These are phyloP conservation scores for Lepidium sativum DNA, from an alignment of 345 rosid genomes.

Conservation along the genomic window DNA sequence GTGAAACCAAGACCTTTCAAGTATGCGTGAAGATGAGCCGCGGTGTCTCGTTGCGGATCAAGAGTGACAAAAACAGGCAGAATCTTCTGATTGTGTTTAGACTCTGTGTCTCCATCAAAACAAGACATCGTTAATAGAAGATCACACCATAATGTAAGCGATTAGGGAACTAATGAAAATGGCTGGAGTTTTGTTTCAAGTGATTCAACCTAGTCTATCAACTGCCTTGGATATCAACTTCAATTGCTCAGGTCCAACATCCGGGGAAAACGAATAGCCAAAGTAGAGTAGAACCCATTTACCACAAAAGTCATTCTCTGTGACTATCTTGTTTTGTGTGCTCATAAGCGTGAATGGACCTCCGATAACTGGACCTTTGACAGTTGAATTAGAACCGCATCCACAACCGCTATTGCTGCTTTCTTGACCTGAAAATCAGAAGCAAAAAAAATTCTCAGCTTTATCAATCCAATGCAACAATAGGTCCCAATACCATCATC, in stretches of 20 bases:
- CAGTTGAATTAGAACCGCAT: constrained; percentile 16
- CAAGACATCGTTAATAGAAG: no score
- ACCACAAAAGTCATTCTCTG: constrained; percentile 50
- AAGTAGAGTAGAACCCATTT: constrained; percentile 83
- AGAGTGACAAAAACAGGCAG: constrained; percentile 78
- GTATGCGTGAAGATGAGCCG: constrained; percentile 66
- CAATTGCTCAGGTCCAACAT: constrained; percentile 80
- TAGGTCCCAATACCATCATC: not conserved
- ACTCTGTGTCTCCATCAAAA: constrained; percentile 41
- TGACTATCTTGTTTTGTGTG: constrained; percentile 44
- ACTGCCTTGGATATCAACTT: constrained; percentile 54
- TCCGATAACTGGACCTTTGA: constrained; percentile 60
- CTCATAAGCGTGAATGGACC: constrained; percentile 68
- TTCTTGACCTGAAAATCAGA: constrained; percentile 17
- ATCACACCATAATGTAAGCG: not conserved
- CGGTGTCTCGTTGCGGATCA: constrained; percentile 84
- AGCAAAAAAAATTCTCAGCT: not conserved
- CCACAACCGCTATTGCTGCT: constrained; percentile 37
- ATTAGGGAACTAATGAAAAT: not conserved
- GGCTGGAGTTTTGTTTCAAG: not conserved
- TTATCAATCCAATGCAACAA: not conserved
- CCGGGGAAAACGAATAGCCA: constrained; percentile 91
- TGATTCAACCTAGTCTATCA: constrained; percentile 52
- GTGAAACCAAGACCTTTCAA: constrained; percentile 48
- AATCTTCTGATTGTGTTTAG: constrained; percentile 41